Conservation (phyloP, 1,139 yeast genomes). For the Yamadazyma atmosphaerica region DNA sequence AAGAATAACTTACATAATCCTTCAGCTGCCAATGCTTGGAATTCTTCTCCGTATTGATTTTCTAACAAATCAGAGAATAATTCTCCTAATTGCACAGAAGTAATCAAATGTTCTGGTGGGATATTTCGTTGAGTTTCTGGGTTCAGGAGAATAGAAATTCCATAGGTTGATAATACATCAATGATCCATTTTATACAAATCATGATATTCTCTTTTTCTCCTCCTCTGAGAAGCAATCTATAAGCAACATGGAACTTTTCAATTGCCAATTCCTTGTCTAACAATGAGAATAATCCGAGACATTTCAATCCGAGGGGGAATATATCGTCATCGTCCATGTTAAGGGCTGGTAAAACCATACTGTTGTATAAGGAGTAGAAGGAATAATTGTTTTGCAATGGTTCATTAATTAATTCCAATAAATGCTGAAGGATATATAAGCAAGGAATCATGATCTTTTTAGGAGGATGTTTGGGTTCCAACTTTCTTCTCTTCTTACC, state of each 20-base stretch:
- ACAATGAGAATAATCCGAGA: conserved; percentile 74
- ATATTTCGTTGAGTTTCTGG: conserved; percentile 1
- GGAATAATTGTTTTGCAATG: conserved; percentile 65
- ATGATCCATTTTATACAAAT: conserved; percentile 70
- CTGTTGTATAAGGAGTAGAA: conserved; percentile 74
- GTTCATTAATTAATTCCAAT: conserved; percentile 65
- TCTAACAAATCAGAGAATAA: conserved; percentile 67
- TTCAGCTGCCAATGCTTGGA: conserved; percentile 83
- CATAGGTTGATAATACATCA: conserved; percentile 79
- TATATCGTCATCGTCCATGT: conserved; percentile 54
- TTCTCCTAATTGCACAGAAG: conserved; percentile 60
- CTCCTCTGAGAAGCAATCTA: conserved; percentile 50
- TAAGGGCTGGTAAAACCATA: conserved; percentile 78
- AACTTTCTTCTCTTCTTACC: conserved; percentile 29
- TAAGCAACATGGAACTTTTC: conserved; percentile 49
- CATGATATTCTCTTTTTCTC: conserved; percentile 57
- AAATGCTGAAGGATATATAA: conserved; percentile 69
- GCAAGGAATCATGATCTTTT: conserved; percentile 61
- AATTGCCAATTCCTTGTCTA: conserved; percentile 65
- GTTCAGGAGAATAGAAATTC: conserved; percentile 52
- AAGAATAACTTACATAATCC: conserved; percentile 82
- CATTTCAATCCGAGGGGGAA: conserved; percentile 73
- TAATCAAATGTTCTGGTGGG: conserved; percentile 39
- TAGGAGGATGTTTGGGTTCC: conserved; percentile 43
- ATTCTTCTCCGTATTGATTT: conserved; percentile 55